Evolutionary conservation across 2,329 filamentous ascomycete species (phyloP).

Genomic region (Sporothrix protearum): DNA sequence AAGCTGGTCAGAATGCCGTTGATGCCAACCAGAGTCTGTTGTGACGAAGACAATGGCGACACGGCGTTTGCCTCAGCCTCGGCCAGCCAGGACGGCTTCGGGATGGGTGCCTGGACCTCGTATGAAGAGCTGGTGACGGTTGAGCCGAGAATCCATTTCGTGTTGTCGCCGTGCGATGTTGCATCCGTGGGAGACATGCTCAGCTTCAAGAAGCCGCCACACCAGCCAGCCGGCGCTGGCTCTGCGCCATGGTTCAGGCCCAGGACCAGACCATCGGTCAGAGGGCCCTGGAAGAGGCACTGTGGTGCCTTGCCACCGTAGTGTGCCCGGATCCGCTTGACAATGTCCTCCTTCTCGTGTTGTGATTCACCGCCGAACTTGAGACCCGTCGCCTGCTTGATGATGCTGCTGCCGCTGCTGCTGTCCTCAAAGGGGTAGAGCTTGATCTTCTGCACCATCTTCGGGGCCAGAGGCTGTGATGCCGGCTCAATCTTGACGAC

Average conservation of each 20-base stretch:
- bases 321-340: slow-evolving; percentile 66
- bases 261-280: slow-evolving; percentile 85
- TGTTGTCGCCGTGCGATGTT: slow-evolving; percentile 36
- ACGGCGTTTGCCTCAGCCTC: slow-evolving; percentile 39
- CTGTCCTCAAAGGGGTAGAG: slow-evolving; percentile 71
- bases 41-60: slow-evolving; percentile 47
- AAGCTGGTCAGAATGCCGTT: slow-evolving; percentile 71
- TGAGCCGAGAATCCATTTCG: slow-evolving; percentile 71
- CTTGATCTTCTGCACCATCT: slow-evolving; percentile 56
- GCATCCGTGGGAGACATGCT: slow-evolving; percentile 42
- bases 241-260: slow-evolving; percentile 53
- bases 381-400: slow-evolving; percentile 55
- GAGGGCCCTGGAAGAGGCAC: slow-evolving; percentile 72
- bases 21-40: slow-evolving; percentile 71
- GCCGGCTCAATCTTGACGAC: slow-evolving; percentile 85
- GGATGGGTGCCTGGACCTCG: slow-evolving; percentile 71
- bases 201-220: slow-evolving; percentile 79
- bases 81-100: slow-evolving; percentile 57
- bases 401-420: slow-evolving; percentile 49
- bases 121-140: slow-evolving; percentile 66
- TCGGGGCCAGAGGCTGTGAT: slow-evolving; percentile 61
- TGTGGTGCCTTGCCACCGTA: slow-evolving; percentile 59
- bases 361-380: slow-evolving; percentile 87
- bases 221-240: slow-evolving; percentile 51
- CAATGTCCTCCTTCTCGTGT: slow-evolving; percentile 72